These are phyloP conservation scores for Hericium coralloides DNA, from an alignment of 768 basidiomycete genomes.

Conservation along the genomic window DNA sequence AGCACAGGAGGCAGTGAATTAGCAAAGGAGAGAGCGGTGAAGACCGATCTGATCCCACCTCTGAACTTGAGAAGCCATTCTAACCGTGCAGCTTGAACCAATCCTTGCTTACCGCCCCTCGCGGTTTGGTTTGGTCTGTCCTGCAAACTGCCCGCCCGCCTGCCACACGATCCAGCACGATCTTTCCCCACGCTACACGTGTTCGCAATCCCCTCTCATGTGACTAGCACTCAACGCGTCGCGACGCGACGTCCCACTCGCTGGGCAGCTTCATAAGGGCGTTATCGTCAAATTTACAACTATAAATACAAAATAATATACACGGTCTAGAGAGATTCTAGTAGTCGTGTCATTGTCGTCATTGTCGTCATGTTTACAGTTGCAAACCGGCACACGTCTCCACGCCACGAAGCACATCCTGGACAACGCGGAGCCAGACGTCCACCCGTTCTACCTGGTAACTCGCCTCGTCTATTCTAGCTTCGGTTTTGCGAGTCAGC, in stretches of 20 bases:
- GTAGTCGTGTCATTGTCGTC: background rate
- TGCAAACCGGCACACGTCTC: constrained; percentile 27
- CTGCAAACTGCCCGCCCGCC: too few relatives aligned
- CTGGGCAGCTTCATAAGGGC: background rate
- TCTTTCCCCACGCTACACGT: background rate
- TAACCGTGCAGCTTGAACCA: background rate
- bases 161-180: background rate
- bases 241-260: background rate
- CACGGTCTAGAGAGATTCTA: background rate
- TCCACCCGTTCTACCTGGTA: constrained; percentile 55
- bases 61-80: constrained; percentile 16
- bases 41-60: constrained; percentile 15
- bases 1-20: constrained; percentile 11
- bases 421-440: constrained; percentile 56
- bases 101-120: background rate
- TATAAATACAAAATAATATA: constrained; percentile 3
- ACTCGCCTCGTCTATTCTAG: constrained; percentile 42
- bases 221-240: background rate
- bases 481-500: constrained; percentile 58
- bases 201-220: background rate
- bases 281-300: background rate
- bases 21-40: constrained; percentile 4
- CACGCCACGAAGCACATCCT: constrained; percentile 46
- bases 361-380: background rate
- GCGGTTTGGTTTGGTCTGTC: background rate